These are phyloP conservation scores for Elsinoe fawcettii DNA, from an alignment of 2,329 filamentous ascomycete genomes.

Conservation along the genomic window DNA sequence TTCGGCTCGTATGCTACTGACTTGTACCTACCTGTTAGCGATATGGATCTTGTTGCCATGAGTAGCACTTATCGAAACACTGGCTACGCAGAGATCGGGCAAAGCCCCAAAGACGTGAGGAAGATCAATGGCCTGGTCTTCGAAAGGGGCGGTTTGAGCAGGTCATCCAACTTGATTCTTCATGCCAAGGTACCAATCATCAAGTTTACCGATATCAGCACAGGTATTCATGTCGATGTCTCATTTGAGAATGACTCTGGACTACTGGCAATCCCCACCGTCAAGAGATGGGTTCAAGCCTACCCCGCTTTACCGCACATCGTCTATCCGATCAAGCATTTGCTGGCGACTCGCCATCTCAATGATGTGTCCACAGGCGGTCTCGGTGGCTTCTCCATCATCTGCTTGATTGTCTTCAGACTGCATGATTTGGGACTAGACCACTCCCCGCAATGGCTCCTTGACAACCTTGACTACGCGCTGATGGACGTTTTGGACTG, in stretches of 20 bases:
- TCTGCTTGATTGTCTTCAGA: constrained; percentile 85
- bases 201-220: constrained; percentile 75
- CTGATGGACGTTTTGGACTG: constrained; percentile 83
- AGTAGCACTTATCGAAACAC: constrained; percentile 51
- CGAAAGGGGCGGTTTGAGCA: constrained; percentile 21
- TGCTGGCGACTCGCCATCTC: constrained; percentile 76
- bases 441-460: constrained; percentile 13
- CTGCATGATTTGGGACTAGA: constrained; percentile 70
- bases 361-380: constrained; percentile 90
- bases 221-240: constrained; percentile 78
- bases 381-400: constrained; percentile 87
- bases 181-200: constrained; percentile 81
- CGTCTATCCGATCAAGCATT: constrained; percentile 86
- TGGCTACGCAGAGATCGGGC: constrained; percentile 37
- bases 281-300: constrained; percentile 66
- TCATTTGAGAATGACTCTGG: constrained; percentile 91
- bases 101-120: background rate
- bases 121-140: constrained; percentile 43
- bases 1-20: constrained; percentile 93
- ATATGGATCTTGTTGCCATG: constrained; percentile 88
- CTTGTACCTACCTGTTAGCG: constrained; percentile 65
- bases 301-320: constrained; percentile 82
- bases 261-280: constrained; percentile 70
- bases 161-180: constrained; percentile 52
- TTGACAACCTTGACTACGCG: constrained; percentile 31